Evolutionary conservation across 2,329 filamentous ascomycete genomes (phyloP), one percentile per base, ranked within the genome.

Genomic region (Alternaria solani): DNA sequence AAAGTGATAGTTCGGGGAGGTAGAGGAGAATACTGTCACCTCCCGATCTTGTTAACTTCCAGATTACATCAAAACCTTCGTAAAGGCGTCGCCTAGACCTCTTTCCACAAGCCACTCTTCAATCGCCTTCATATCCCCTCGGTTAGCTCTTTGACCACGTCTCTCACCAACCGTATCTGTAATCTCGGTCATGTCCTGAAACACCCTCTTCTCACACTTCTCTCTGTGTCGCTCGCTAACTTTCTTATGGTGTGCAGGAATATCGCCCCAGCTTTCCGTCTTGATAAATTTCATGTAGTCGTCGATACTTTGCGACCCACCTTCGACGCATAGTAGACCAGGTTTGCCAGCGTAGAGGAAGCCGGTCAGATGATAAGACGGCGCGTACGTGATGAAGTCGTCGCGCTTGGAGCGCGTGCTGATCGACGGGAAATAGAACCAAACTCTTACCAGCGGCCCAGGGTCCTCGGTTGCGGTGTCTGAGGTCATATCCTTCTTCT

Each of bases 361-460:
- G 0, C 87, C 87, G 0, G 86, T 88, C 0, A 89, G 79, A 2
- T 69, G 74, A 69, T 87, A 87, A 0, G 69, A 64, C 0, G 86
- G 83, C 0, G 85, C 86, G 57, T 86, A 76, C 55, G 80, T 81
- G 44, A 88, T 82, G 42, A 88, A 75, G 63, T 89, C 86, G 64
- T 85, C 81, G 47, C 87, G 80, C 67, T 88, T 89, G 46, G 82
- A 81, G 3, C 87, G 83, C 0, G 86, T 88, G 41, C 83, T 86
- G 55, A 89, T 83, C 1, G 86, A 88, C 0, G 86, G 86, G 62
- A 89, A 88, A 73, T 88, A 88, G 68, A 88, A 88, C 86, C 86
- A 88, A 1, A 85, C 86, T 8, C 87, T 78, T 3, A 86, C 81
- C 1, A 85, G 66, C 0, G 69, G 64, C 1, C 46, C 54, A n/a